Evolutionary conservation across 352 stramenopile species (phyloP).

Genomic region (Ophiocytium majus): DNA sequence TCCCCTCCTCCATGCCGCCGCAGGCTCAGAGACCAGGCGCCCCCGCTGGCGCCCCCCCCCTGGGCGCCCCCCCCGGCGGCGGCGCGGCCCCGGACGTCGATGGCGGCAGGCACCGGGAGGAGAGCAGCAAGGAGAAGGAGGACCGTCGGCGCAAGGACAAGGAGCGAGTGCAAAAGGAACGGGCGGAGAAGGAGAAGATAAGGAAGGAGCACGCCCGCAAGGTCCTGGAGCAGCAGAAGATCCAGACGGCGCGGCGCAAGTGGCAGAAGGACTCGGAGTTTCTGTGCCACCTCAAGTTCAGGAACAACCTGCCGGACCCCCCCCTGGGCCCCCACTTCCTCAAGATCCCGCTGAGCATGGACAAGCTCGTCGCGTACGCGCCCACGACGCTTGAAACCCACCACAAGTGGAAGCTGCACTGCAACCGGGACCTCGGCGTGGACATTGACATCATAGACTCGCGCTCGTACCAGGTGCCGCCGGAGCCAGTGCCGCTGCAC

Average conservation of each 20-base stretch:
- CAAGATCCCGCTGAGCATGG: conserved; percentile 33
- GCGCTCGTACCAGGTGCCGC: conserved; percentile 33
- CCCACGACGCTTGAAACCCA: conserved; percentile 37
- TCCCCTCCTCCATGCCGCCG: no score
- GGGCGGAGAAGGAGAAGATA: conserved; percentile 42
- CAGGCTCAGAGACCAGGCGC: no score
- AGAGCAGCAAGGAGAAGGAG: conserved; percentile 30
- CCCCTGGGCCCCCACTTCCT: conserved; percentile 49
- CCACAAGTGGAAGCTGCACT: conserved; percentile 53
- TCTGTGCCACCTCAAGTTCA: conserved; percentile 47
- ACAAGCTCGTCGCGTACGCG: conserved; percentile 47
- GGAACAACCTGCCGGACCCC: conserved; percentile 47
- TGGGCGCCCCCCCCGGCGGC: no score
- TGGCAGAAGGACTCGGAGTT: conserved; percentile 54
- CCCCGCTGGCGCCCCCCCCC: no score
- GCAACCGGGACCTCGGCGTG: conserved; percentile 46
- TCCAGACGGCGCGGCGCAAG: conserved; percentile 45
- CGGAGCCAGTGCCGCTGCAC: conserved; percentile 30
- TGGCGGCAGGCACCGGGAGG: not conserved
- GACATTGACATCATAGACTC: conserved; percentile 49
- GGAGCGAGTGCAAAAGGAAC: conserved; percentile 35
- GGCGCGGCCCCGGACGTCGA: not conserved
- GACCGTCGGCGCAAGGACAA: conserved; percentile 40
- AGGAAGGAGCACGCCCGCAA: conserved; percentile 50
- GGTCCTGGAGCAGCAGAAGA: conserved; percentile 52